Evolutionary conservation across 345 rosid species (phyloP), one percentile per base, ranked within the genome.

Genomic region (Hibiscus trionum): DNA sequence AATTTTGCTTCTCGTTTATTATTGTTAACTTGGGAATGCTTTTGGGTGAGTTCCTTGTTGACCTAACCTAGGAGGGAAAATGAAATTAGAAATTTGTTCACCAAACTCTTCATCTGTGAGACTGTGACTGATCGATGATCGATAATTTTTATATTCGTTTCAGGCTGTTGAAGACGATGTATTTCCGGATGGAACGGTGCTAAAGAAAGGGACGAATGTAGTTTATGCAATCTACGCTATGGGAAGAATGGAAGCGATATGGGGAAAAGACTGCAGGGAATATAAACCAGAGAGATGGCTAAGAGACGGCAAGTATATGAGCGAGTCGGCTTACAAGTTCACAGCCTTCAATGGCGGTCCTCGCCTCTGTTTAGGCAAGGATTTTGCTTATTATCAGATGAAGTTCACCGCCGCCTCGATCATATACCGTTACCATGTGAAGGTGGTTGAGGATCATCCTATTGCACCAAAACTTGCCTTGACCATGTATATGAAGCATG

Each of bases 281-380:
- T 95, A 85, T 75, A 89, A 82, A 78, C 99, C 98, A 11, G 97
- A 95, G 82, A 85, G 97, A 73, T 95, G 99, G 98, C 80, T 92
- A 17, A 84, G 88, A 74, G 94, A 90, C 10, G 88, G 94, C 27
- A 80, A 88, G 49, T 95, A 80, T 81, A 81, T 76, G 81, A 92
- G 97, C 74, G 93, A 95, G 66, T 92, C 99, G 0, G 93, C 99
- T 49, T 95, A 92, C 89, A 78, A 87, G 65, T 95, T 95, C 84
- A 85, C 98, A 0, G 96, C 98, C 57, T 95, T 95, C 84, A 95
- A 95, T 8, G 98, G 97, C 0, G 97, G 99, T 5, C 97, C 99
- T 59, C 80, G 98, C 0, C 91, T 95, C 2, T 95, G 97, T 78
- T 65, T 95, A 21, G 99, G 99, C 72, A 92, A 90, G 78, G 98